phyloP scores from a whole-genome alignment of 2,329 filamentous ascomycete genomes.

The Malbranchea cinnamomea region DNA sequence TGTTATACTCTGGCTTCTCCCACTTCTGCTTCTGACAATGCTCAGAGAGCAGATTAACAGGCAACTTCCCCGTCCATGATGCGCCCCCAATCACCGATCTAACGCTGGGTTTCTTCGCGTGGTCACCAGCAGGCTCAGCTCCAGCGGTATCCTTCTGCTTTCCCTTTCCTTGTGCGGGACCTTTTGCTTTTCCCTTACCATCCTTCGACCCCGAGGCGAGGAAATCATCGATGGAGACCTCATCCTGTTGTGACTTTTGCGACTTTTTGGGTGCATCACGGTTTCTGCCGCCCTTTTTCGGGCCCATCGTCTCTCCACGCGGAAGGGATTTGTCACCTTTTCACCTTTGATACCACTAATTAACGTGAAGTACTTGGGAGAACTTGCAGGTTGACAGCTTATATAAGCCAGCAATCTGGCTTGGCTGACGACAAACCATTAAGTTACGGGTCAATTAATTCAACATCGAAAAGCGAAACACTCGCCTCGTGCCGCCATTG shows the following conservation, averaged over 20 bases:
- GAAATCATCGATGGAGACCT: constrained; percentile 12
- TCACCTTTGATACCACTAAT: neutral
- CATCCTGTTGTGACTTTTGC: constrained; percentile 20
- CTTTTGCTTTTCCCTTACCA: constrained; percentile 15
- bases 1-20: constrained; percentile 88
- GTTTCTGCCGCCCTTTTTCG: constrained; percentile 27
- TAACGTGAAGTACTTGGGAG: no score
- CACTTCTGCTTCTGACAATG: constrained; percentile 93
- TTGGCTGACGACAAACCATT: no score
- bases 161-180: constrained; percentile 17
- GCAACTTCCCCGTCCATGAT: constrained; percentile 95
- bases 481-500: no score
- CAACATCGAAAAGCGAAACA: no score
- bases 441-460: no score
- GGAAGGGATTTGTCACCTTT: neutral
- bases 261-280: constrained; percentile 26
- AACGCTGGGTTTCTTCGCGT: constrained; percentile 43
- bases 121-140: constrained; percentile 17
- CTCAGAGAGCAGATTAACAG: constrained; percentile 83
- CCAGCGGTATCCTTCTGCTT: constrained; percentile 8
- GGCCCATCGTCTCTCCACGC: constrained; percentile 17
- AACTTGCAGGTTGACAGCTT: no score
- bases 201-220: constrained; percentile 9
- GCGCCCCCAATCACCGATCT: constrained; percentile 78
- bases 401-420: no score